Evolutionary conservation across 2,329 filamentous ascomycete genomes (phyloP), one percentile per base, ranked within the genome.

Genomic region (Setomelanomma holmii): DNA sequence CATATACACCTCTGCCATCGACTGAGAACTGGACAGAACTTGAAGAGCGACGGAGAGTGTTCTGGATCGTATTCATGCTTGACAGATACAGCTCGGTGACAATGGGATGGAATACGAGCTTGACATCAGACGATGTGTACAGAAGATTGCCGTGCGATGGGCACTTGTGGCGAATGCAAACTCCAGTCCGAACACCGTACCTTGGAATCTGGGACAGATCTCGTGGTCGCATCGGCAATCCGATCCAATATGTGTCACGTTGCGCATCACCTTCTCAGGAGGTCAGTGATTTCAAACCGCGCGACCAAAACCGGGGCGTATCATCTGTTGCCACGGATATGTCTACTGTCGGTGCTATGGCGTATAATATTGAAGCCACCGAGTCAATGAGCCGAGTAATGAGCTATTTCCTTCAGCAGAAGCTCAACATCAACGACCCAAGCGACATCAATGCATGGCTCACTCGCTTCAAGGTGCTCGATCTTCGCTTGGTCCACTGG

Each of bases 171-270:
- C 49, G 58, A n/a, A 64, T 59, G 33, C 39, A 57, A 20, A 45
- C 55, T 14, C 36, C 54, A 21, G 61, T 57, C 6, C 19, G 49
- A 24, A 64, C 61, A 11, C 61, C 58, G 3, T 64, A 60, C 36
- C 53, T 64, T 33, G 61, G 61, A 21, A 64, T 64, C 21, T 64
- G 61, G 61, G 61, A 64, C 51, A 61, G 56, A 27, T 61, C 61
- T 5, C 54, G 47, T 44, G 56, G 53, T 10, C 51, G 56, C 7
- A 60, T 64, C 14, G 61, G 61, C 4, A 55, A 58, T 19, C 55
- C 54, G 14, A 60, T 64, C 12, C 46, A 51, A 6, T 61, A 49
- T 12, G 19, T 57, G 10, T 56, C 58, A 38, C 51, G 47, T 4
- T 48, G 45, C 17, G 43, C 42, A 23, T 50, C 53, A 11, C 44